Evolutionary conservation across 2,329 filamentous ascomycete genomes (phyloP), one percentile per base, ranked within the genome.

Genomic region (Macrophomina phaseolina): DNA sequence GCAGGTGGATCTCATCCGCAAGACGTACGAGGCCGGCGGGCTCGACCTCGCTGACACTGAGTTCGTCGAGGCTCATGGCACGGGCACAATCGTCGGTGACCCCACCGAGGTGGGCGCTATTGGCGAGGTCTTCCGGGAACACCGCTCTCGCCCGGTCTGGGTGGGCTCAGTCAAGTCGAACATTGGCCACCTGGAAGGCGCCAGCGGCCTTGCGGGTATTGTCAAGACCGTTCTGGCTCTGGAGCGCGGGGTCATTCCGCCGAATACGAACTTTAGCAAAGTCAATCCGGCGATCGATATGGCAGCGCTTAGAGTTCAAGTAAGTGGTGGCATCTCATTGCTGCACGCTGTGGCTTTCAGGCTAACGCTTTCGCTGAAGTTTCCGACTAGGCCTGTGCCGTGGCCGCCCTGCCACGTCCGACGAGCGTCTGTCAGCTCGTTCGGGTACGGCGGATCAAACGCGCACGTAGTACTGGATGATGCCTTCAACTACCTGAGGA

Each of bases 71-170:
- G 65, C 67, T 12, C 69, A 89, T 69, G 87, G 87, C 5, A 89
- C 87, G 0, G 87, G 87, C 4, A 89, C 87, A 0, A 81, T 83
- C 30, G 85, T 84, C 2, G 86, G 86, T 8, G 74, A 76, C 62
- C 71, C 72, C 6, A 71, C 70, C 5, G 75, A 78, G 64, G 66
- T 70, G n/a, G 46, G 53, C 6, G 73, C 73, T 9, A 73, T 65
- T 8, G 28, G 14, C 7, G 52, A 34, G 23, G 38, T 12, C 4
- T 6, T 30, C 45, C 49, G 45, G 30, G 40, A 49, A 72, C 34
- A 28, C n/a, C 16, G 52, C 70, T 0, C 32, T 34, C 11, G 16
- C 11, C n/a, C 38, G 8, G 12, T 55, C 6, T 68, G 67, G 18
- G 55, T 71, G 6, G 73, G 73, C 2, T 68, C 69, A 0, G 42